Base-by-base conservation (phyloP, 2,329 filamentous ascomycete species). In the Drechslerella coelobrocha region DNA sequence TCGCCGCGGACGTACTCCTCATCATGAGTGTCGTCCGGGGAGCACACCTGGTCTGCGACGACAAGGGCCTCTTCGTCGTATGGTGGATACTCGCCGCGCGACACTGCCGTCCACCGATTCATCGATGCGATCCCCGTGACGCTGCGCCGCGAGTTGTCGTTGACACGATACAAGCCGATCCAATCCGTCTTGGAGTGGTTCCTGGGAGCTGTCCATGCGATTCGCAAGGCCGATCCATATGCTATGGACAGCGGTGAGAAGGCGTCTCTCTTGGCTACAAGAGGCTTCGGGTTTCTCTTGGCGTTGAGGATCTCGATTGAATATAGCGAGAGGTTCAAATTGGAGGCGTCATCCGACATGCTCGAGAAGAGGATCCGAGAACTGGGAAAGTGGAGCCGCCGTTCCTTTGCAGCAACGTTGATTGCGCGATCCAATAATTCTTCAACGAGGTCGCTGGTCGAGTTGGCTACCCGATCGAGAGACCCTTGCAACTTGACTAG, bases 121-220 rank as follows among this genome's bases (percentile, higher is more conserved):
- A 93, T 86, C 1, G 91, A 95, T 2, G 91, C 86, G 8, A 97
- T 86, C 56, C 90, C 88, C 1, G 94, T 96, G 12, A 88, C 82
- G 39, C 96, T 90, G 41, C 93, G 86, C 6, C 90, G 94, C 5
- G 87, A 85, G 77, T 97, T 99, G 79, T 97, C 93, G 2, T 91
- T 92, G 1, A 99, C 91, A 85, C 92, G 92, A 81, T 97, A 99
- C 4, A 99, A 83, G 2, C 93, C 93, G 57, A 99, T 88, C 94
- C 94, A 99, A 79, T 99, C 94, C 76, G 89, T 89, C 78, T 89
- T 92, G 80, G 88, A 88, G 79, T 97, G 94, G 73, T 92, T 90
- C 37, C 87, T 83, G 0, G 94, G 93, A 0, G 93, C 94, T 26
- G 86, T 90, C 94, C 94, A 99, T 75, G 86, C 90, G 73, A 97